Evolutionary conservation across 2,329 filamentous ascomycete species (phyloP).

Genomic region (Arthrobotrys pseudoclavata): DNA sequence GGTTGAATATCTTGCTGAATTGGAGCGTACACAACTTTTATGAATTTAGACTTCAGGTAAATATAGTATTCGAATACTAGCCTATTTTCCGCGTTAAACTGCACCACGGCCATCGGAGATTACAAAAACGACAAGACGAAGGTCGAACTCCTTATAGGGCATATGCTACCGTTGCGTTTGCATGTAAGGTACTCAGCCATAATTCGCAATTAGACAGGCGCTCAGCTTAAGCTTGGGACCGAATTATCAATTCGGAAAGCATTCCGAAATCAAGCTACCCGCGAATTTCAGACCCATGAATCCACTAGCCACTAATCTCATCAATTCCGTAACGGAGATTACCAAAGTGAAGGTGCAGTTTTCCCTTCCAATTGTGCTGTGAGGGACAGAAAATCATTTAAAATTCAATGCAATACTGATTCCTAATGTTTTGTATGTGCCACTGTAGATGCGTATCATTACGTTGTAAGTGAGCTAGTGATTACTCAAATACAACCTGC

Average conservation of each 20-base stretch:
- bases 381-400: neutral
- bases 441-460: conserved; percentile 1
- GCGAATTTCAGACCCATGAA: conserved; percentile 15
- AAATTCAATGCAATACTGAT: conserved; percentile 17
- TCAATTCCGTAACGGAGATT: neutral
- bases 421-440: conserved; percentile 9
- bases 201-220: conserved; percentile 1
- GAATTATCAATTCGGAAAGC: conserved; percentile 3
- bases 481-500: conserved; percentile 16
- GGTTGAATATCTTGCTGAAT: no score
- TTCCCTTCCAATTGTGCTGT: conserved; percentile 2
- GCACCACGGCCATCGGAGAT: no score
- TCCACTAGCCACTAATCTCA: conserved; percentile 19
- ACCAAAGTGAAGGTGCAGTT: neutral
- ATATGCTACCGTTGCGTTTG: no score
- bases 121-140: no score
- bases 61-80: no score
- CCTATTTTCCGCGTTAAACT: no score
- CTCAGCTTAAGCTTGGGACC: no score
- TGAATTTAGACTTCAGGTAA: no score
- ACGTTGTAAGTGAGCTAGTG: neutral
- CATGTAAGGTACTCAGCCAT: no score
- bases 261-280: conserved; percentile 25
- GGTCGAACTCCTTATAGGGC: no score
- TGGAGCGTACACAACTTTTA: no score